phyloP scores from a whole-genome alignment of 768 basidiomycete species.

The Lentinula edodes region DNA sequence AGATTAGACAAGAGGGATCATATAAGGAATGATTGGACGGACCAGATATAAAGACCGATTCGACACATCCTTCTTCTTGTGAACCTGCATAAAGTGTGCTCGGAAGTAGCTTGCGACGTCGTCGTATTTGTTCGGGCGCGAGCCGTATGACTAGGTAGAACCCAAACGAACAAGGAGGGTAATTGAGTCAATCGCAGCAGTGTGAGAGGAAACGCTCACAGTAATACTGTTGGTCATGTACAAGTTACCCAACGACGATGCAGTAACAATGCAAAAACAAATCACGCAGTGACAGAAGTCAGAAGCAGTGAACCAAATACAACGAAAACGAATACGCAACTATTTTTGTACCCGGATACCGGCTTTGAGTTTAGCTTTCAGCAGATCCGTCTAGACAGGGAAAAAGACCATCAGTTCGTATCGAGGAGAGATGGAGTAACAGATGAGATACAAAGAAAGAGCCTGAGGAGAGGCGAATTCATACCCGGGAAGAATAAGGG shows the following conservation, averaged over 20 bases:
- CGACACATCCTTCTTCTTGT: slow-evolving; percentile 57
- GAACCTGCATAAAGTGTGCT: slow-evolving; percentile 75
- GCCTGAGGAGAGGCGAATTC: background rate
- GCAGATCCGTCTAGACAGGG: slow-evolving; percentile 53
- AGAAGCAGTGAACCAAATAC: background rate
- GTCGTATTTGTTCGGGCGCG: slow-evolving; percentile 66
- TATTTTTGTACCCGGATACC: slow-evolving; percentile 71
- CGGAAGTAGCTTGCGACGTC: slow-evolving; percentile 74
- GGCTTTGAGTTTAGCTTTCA: slow-evolving; percentile 64
- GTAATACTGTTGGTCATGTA: slow-evolving; percentile 48
- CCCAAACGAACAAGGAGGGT: too few relatives aligned
- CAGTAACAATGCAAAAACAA: background rate
- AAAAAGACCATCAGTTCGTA: background rate
- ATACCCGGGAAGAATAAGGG: background rate
- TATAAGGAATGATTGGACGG: slow-evolving; percentile 24
- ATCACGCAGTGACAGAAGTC: too few relatives aligned
- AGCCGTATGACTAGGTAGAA: slow-evolving; percentile 41
- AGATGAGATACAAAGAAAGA: slow-evolving; percentile 5
- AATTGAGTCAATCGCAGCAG: background rate
- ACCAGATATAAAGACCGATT: slow-evolving; percentile 61
- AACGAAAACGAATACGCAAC: slow-evolving; percentile 36
- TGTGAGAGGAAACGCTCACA: background rate
- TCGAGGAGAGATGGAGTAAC: background rate
- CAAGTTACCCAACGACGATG: background rate
- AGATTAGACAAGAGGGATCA: background rate